Base-by-base conservation (phyloP, 2,329 filamentous ascomycete species). In the Cadophora malorum region DNA sequence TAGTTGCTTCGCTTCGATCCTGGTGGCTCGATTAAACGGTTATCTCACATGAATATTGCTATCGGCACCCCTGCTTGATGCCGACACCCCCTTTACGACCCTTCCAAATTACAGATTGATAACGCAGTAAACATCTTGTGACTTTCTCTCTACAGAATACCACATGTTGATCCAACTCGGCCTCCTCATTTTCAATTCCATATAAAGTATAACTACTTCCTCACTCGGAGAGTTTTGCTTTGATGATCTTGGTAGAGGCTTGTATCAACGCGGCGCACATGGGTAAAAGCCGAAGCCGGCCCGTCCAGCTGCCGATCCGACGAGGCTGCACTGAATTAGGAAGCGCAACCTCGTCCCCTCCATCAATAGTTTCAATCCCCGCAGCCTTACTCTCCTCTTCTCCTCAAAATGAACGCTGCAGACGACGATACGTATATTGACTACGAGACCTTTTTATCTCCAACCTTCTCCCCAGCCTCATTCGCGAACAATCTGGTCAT, bases 401-500 rank as follows among this genome's bases (percentile, higher is more conserved):
- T 49, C 55, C 31, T 65, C 69, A 73, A 64, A 19, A 75, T 75
- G 73, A 72, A 72, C 38, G 63, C 74, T 16, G 72, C 72, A 70
- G 81, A 84, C 66, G 84, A 86, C 55, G 89, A 91, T 67, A 96
- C 93, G 9, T 99, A 99, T 81, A 94, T 99, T 77, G 94, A 98
- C 86, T 97, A 97, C 81, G 93, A 97, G 79, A 87, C 92, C 71
- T 97, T 99, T 76, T 87, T 97, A 72, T 88, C 91, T 60, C 92
- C 94, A 12, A 83, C 86, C 70, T 99, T 99, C 82, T 92, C 90
- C 25, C 88, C 95, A 6, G 84, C 91, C 23, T 81, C 86, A 19
- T 97, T 98, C 77, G 95, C 96, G 74, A 97, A 98, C 79, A 88
- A 88, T 31, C 89, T 99, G 68, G 92, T 98, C 60, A 88, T 94